Evolutionary conservation across 306 rosid species (phyloP).

Genomic region (Hippophae tibetana): DNA sequence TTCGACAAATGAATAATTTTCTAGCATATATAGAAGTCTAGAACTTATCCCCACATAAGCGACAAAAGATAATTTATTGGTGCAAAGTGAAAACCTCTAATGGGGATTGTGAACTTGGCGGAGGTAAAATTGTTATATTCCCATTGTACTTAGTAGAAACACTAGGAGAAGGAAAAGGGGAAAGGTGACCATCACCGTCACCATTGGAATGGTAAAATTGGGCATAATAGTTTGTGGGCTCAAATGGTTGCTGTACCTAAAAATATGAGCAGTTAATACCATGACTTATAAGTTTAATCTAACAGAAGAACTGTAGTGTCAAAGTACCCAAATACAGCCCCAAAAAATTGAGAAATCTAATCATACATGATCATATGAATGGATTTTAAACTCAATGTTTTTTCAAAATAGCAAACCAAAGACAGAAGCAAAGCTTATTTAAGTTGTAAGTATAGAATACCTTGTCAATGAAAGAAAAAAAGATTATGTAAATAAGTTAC

Average conservation of each 20-base stretch:
- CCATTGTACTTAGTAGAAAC: slow-evolving; percentile 64
- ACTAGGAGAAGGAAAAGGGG: slow-evolving; percentile 73
- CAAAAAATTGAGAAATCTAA: too few relatives aligned
- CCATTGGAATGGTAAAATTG: slow-evolving; percentile 77
- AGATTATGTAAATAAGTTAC: too few relatives aligned
- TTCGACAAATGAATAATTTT: neutral
- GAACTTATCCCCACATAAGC: neutral
- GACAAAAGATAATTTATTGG: neutral
- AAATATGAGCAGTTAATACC: slow-evolving; percentile 19
- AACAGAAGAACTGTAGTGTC: too few relatives aligned
- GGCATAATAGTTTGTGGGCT: slow-evolving; percentile 75
- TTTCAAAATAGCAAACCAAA: too few relatives aligned
- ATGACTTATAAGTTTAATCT: neutral
- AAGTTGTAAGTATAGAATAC: too few relatives aligned
- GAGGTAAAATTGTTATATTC: slow-evolving; percentile 58
- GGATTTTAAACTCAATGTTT: too few relatives aligned
- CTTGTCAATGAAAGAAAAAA: too few relatives aligned
- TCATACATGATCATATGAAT: too few relatives aligned
- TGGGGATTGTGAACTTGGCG: slow-evolving; percentile 60
- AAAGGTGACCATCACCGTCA: slow-evolving; percentile 74
- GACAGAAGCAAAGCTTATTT: too few relatives aligned
- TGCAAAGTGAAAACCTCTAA: slow-evolving; percentile 56
- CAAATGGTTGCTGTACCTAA: slow-evolving; percentile 74
- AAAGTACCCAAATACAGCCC: too few relatives aligned
- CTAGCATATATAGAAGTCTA: neutral